Evolutionary conservation across 371 early-diverging fungal genomes (phyloP).

Genomic region (Gilbertella persicaria): DNA sequence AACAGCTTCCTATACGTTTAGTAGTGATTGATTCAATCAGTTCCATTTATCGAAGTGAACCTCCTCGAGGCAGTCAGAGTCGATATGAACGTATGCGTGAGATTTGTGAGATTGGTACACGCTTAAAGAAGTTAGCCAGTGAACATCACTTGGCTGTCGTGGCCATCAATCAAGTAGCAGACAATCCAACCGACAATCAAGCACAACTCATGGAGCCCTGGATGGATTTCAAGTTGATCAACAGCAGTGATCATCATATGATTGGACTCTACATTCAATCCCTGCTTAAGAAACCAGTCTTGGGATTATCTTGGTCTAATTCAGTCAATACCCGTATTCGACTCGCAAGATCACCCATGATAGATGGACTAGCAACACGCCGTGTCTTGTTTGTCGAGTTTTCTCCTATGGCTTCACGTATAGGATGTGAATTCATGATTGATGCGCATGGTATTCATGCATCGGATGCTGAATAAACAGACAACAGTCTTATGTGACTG

Average conservation of each 20-base stretch:
- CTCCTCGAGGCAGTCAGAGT: slow-evolving; percentile 8
- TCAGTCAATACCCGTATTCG: slow-evolving; percentile 71
- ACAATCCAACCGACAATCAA: slow-evolving; percentile 16
- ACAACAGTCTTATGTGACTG: too few species aligned
- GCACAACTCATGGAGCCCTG: slow-evolving; percentile 24
- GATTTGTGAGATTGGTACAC: slow-evolving; percentile 61
- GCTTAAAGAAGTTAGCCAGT: slow-evolving; percentile 63
- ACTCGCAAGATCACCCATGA: slow-evolving; percentile 49
- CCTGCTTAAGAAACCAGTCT: slow-evolving; percentile 58
- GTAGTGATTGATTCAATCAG: slow-evolving; percentile 88
- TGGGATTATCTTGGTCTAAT: slow-evolving; percentile 81
- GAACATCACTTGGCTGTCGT: slow-evolving; percentile 66
- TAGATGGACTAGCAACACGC: slow-evolving; percentile 27
- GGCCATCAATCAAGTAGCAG: slow-evolving; percentile 47
- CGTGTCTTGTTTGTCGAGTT: slow-evolving; percentile 47
- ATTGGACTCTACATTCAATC: slow-evolving; percentile 46
- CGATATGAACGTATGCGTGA: slow-evolving; percentile 51
- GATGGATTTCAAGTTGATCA: slow-evolving; percentile 34
- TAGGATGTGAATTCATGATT: slow-evolving; percentile 40
- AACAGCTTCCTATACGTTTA: slow-evolving; percentile 49
- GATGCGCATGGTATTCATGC: slow-evolving; percentile 29
- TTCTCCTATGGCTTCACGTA: slow-evolving; percentile 31
- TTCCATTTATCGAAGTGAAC: slow-evolving; percentile 69
- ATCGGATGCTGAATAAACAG: too few species aligned
- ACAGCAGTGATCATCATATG: slow-evolving; percentile 21